These are phyloP conservation scores for Microcyclosporella mali DNA, from an alignment of 2,329 filamentous ascomycete species.

Conservation along the genomic window DNA sequence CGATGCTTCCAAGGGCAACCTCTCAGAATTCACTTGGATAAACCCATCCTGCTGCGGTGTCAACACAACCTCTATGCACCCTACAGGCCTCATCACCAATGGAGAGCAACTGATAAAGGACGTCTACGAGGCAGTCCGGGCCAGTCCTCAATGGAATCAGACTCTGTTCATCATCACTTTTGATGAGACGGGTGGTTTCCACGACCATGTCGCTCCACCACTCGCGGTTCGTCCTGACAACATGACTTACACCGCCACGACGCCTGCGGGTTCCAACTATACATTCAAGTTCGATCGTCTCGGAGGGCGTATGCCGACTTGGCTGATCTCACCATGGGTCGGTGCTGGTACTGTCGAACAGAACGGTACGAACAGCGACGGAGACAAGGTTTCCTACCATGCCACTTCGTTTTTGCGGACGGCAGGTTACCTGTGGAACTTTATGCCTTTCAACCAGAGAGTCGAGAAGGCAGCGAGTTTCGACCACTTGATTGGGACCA, in stretches of 20 bases:
- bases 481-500: not conserved
- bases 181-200: slow-evolving; percentile 39
- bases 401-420: slow-evolving; percentile 7
- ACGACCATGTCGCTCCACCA: slow-evolving; percentile 37
- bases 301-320: slow-evolving; percentile 36
- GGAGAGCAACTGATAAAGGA: slow-evolving; percentile 38
- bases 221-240: slow-evolving; percentile 33
- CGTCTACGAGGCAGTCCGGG: slow-evolving; percentile 38
- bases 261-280: slow-evolving; percentile 29
- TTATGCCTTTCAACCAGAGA: slow-evolving; percentile 4
- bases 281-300: slow-evolving; percentile 37
- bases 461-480: slow-evolving; percentile 10
- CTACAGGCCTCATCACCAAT: slow-evolving; percentile 34
- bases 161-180: slow-evolving; percentile 38
- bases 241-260: slow-evolving; percentile 29
- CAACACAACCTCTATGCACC: slow-evolving; percentile 34
- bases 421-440: slow-evolving; percentile 6
- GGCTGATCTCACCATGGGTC: slow-evolving; percentile 33
- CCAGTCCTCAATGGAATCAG: slow-evolving; percentile 37
- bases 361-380: slow-evolving; percentile 5
- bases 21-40: slow-evolving; percentile 25
- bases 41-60: slow-evolving; percentile 27
- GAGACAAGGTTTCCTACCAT: slow-evolving; percentile 3
- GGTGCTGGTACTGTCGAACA: slow-evolving; percentile 4
- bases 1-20: slow-evolving; percentile 21